Base-by-base conservation (phyloP, 1,139 yeast species). In the Ashbya aceris region DNA sequence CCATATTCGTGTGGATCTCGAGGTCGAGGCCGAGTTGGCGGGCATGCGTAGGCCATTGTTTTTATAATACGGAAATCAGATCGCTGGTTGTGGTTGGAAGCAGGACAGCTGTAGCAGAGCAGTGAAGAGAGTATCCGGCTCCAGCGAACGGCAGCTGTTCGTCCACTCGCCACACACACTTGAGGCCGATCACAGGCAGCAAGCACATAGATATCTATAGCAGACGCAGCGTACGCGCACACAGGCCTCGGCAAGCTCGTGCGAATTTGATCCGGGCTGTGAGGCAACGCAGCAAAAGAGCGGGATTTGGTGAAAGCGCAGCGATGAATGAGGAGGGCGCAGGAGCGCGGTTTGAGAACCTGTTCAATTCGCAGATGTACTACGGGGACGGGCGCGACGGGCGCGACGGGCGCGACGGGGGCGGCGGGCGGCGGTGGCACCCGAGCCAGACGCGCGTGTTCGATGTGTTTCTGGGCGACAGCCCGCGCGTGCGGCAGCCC, bases 401-500 rank as follows among this genome's bases (percentile, higher is more conserved):
- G 13, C 11, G 31, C 13, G 13, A 29, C 11, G 13, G 17, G n/a
- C 20, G n/a, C 5, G 35, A 32, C 5, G 35, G 20, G 17, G 35
- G 35, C n/a, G 37, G 27, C 11, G 29, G 37, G n/a, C 20, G 14
- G 14, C 11, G 27, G 29, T 45, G 50, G 49, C 42, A 47, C 33
- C 50, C 36, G 36, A 36, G 27, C 31, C 54, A n/a, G 32, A 43
- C 49, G 2, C 49, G 55, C 27, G 55, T 56, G 6, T 57, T 55
- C 39, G 62, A 57, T 42, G 58, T 57, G 1, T 56, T 49, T 43
- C 45, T 48, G 41, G 48, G 49, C 13, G 48, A 45, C 23, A 52
- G 52, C 5, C 33, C 48, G 2, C 44, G 49, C 9, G 49, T 47
- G 11, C 38, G 49, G 10, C 40, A 51, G 40, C 40, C 39, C 13